These are phyloP conservation scores for Cadophora luteo-olivacea DNA, from an alignment of 2,329 filamentous ascomycete species.

Conservation along the genomic window DNA sequence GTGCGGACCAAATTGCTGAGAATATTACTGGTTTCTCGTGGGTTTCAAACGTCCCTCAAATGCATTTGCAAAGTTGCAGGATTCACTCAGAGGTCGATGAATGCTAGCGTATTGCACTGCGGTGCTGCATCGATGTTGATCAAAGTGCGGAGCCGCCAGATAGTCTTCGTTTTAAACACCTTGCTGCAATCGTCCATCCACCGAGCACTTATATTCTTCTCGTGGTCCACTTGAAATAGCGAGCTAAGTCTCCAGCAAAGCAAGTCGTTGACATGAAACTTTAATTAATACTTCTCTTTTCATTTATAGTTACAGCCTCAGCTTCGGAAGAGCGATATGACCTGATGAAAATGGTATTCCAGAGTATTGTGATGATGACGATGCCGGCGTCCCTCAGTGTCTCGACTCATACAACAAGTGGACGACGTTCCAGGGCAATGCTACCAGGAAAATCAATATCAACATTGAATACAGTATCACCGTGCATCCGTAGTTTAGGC, in stretches of 20 bases:
- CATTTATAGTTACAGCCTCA: background rate
- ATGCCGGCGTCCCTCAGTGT: background rate
- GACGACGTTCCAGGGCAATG: background rate
- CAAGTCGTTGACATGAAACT: background rate
- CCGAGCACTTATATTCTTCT: too few relatives aligned
- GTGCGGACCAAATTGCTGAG: too few relatives aligned
- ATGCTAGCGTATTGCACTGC: background rate
- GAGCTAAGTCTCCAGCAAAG: background rate
- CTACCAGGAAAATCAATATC: background rate
- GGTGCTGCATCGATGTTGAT: background rate
- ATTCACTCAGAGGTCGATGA: background rate
- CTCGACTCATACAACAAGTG: background rate
- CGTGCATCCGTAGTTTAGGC: constrained; percentile 7
- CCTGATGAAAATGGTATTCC: background rate
- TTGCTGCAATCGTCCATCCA: too few relatives aligned
- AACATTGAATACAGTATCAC: constrained; percentile 14
- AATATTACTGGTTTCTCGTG: too few relatives aligned
- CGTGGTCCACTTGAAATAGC: too few relatives aligned
- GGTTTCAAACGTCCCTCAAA: too few relatives aligned
- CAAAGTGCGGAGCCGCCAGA: background rate
- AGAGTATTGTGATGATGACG: background rate
- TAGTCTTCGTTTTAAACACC: too few relatives aligned
- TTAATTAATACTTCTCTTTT: background rate
- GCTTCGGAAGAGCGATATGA: background rate
- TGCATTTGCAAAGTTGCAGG: background rate